Base-by-base conservation (phyloP, 768 basidiomycete species). In the Clathrus columnatus region DNA sequence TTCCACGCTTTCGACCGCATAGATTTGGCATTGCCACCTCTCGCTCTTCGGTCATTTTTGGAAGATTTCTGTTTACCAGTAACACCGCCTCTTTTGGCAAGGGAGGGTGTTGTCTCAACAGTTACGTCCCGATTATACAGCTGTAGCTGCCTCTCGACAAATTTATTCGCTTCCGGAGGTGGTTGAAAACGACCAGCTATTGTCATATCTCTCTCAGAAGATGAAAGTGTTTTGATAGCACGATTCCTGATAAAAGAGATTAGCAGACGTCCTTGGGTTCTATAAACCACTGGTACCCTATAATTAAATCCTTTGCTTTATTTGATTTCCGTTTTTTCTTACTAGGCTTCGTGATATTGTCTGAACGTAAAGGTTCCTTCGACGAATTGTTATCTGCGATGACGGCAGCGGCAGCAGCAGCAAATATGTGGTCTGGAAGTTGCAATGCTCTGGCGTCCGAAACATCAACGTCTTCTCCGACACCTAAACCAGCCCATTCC, bases 381-480 rank as follows among this genome's bases (percentile, higher is more conserved):
- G 36, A 61, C 58, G 46, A 59, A 59, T 36, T 50, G 57, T 10
- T 20, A 24, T 20, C 24, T 56, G 17, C 1, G 56, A 51, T 5
- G 58, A 48, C 69, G 59, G 83, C 80, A 0, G 82, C 83, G 57
- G 80, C 71, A 0, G 69, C 61, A 64, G 80, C 72, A 0, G 69
- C 61, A 65, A 86, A 87, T 18, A 85, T 70, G 58, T 83, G 78
- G 61, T 85, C 84, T 1, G 83, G 81, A 26, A 86, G 80, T 65
- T 84, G 79, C 47, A 78, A 70, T 3, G 71, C 64, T 51, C 73
- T 57, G 62, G 44, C 62, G 24, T 62, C 64, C 20, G 63, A 61
- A 20, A 47, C 49, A 1, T 51, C 62, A 4, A 62, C 69, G 47
- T 59, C 60, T 29, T 59, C 63, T 1, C 61, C 68, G 27, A 62